Evolutionary conservation across 2,329 filamentous ascomycete genomes (phyloP).

Genomic region (Penicillium sp.): DNA sequence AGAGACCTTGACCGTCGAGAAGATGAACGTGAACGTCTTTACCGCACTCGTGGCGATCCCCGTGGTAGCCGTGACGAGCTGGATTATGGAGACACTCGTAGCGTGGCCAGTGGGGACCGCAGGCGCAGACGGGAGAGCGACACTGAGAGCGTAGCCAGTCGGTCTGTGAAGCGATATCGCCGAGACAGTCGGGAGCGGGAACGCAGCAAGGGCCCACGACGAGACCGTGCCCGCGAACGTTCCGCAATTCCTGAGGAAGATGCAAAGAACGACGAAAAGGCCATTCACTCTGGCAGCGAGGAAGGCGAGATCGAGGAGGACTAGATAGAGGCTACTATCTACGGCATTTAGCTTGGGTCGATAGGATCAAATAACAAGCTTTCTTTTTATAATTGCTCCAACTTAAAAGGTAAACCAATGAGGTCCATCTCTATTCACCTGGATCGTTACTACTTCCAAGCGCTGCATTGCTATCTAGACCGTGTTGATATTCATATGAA

Average conservation of each 20-base stretch:
- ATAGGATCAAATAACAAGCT: not conserved
- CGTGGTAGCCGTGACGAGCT: slow-evolving; percentile 81
- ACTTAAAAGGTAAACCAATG: no score
- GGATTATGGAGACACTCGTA: slow-evolving; percentile 71
- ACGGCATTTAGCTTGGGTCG: not conserved
- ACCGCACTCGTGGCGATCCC: slow-evolving; percentile 77
- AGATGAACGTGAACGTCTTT: slow-evolving; percentile 83
- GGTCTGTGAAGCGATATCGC: slow-evolving; percentile 61
- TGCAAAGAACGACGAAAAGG: slow-evolving; percentile 43
- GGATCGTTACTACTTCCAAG: no score
- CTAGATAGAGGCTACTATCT: slow-evolving; percentile 18
- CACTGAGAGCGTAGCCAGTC: slow-evolving; percentile 59
- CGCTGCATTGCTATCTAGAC: no score
- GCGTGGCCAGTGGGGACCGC: slow-evolving; percentile 60
- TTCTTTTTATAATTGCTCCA: not conserved
- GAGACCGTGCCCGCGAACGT: slow-evolving; percentile 54
- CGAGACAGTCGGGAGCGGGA: slow-evolving; percentile 43
- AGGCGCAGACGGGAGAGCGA: slow-evolving; percentile 79
- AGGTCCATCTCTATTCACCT: no score
- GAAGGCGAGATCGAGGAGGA: slow-evolving; percentile 96
- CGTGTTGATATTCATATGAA: no score
- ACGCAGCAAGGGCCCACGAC: slow-evolving; percentile 49
- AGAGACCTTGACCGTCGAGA: slow-evolving; percentile 60
- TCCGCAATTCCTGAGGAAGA: slow-evolving; percentile 36
- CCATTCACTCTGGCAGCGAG: slow-evolving; percentile 82